Evolutionary conservation across 2,329 filamentous ascomycete species (phyloP), one percentile per base, ranked within the genome.

Genomic region (Ophiosphaerella herpotricha): DNA sequence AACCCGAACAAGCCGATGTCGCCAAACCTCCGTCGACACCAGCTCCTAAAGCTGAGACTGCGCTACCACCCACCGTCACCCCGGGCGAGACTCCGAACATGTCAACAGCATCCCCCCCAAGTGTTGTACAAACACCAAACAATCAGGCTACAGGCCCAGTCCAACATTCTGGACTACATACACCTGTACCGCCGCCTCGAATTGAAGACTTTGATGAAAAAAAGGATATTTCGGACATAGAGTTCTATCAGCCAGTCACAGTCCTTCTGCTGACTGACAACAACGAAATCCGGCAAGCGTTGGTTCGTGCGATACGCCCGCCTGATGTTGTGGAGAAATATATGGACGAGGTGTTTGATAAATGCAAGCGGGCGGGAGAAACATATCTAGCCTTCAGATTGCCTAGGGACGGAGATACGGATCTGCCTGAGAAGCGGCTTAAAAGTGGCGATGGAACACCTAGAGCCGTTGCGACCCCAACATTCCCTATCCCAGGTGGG

Each of bases 201-300:
- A 70, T 71, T 36, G 68, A 72, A 54, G 68, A 71, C 45, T 71
- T 71, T 12, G 66, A 72, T 64, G 73, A 55, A 60, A 70, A 80
- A 82, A 48, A 83, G 82, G 67, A 72, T 37, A 61, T 70, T 37
- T 63, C 61, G 39, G 61, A 71, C 31, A 64, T 72, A n/a, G 66
- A 67, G 8, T 64, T 72, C 72, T 93, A 91, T 66, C 87, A 92
- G 59, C 89, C 89, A 2, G 81, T 92, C 81, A 87, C 84, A 1
- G 80, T 85, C 52, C 79, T 82, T 35, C 76, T 87, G 36, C 76
- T 79, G 33, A 79, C 80, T 41, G 71, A 75, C 23, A 77, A 81
- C 44, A 75, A 80, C 14, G 76, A 78, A 33, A 74, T 81, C 12
- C 74, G 85, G 12, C 80, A 83, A 47, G 79, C 81, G 3, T 72